A percentile compares a stretch with the other conserved stretches of the same genome.
These are phyloP conservation scores for Euptelea pleiosperma DNA, from an alignment of 164 flowering plant species.

Conservation along the genomic window DNA sequence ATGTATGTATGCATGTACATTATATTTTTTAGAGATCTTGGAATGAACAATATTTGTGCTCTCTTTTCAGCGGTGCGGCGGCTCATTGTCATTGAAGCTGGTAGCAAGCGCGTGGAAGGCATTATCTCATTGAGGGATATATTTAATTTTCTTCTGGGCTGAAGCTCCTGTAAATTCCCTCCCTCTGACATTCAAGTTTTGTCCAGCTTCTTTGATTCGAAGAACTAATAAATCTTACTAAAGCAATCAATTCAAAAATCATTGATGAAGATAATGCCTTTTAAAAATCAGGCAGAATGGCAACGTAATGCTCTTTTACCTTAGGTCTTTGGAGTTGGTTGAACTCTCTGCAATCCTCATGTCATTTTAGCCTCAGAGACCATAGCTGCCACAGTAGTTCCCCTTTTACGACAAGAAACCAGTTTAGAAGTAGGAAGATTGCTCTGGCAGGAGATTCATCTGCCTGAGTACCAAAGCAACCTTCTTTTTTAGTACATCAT, in stretches of 20 bases:
- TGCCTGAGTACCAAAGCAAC: conserved; percentile 25
- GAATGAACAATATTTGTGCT: conserved; percentile 1
- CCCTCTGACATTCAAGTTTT: conserved; percentile 18
- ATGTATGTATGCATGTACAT: too few relatives aligned
- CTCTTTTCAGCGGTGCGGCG: conserved; percentile 44
- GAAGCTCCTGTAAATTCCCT: conserved; percentile 16
- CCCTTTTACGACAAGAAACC: background rate
- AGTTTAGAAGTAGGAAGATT: conserved; percentile 27
- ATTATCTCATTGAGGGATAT: conserved; percentile 47
- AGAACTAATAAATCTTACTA: conserved; percentile 18
- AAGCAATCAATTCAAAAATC: background rate
- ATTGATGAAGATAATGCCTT: too few relatives aligned
- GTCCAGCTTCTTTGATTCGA: conserved; percentile 20
- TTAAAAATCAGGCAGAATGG: too few relatives aligned
- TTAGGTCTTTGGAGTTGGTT: too few relatives aligned
- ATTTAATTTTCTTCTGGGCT: conserved; percentile 40
- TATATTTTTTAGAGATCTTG: background rate
- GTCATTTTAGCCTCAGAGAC: too few relatives aligned
- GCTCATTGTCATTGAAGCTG: conserved; percentile 50
- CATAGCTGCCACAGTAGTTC: too few relatives aligned
- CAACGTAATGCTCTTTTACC: too few relatives aligned
- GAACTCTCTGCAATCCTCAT: too few relatives aligned
- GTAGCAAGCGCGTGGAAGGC: conserved; percentile 64
- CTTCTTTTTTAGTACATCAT: conserved; percentile 26
- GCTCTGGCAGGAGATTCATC: conserved; percentile 26